Conservation (phyloP, 2,329 filamentous ascomycete species). For the Thielaviopsis punctulata region DNA sequence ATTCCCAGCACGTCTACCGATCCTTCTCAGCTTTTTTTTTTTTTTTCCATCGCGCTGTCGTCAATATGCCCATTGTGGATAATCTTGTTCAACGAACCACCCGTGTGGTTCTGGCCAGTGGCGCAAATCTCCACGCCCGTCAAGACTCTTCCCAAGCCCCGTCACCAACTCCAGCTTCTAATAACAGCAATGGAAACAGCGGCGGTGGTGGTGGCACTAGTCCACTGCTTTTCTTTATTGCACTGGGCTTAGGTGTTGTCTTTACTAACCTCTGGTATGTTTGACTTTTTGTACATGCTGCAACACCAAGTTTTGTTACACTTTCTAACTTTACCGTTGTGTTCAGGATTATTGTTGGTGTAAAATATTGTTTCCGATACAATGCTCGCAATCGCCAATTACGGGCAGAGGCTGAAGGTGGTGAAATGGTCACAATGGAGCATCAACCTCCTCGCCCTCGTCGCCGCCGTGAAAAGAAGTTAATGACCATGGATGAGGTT, state of each 20-base stretch:
- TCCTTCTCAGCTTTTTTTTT: background rate
- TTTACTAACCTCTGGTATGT: slow-evolving; percentile 96
- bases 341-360: slow-evolving; percentile 91
- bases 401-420: slow-evolving; percentile 55
- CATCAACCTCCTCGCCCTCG: slow-evolving; percentile 61
- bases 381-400: slow-evolving; percentile 80
- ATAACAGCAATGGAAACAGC: slow-evolving; percentile 13
- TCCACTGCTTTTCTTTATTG: slow-evolving; percentile 63
- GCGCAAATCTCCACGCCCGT: slow-evolving; percentile 3
- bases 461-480: slow-evolving; percentile 83
- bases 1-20: slow-evolving; percentile 1
- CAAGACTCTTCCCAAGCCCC: slow-evolving; percentile 14
- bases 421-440: slow-evolving; percentile 76
- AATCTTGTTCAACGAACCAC: background rate
- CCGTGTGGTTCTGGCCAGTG: background rate
- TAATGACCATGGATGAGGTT: slow-evolving; percentile 98
- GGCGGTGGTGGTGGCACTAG: slow-evolving; percentile 22
- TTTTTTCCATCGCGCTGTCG: too few relatives aligned
- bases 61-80: background rate
- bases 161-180: slow-evolving; percentile 11
- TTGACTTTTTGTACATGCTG: background rate
- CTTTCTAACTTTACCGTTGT: slow-evolving; percentile 12
- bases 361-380: slow-evolving; percentile 98
- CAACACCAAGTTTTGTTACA: slow-evolving; percentile 4
- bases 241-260: slow-evolving; percentile 89